Evolutionary conservation across 345 rosid genomes (phyloP), one percentile per base, ranked within the genome.

Genomic region (Boechera divaricarpa): DNA sequence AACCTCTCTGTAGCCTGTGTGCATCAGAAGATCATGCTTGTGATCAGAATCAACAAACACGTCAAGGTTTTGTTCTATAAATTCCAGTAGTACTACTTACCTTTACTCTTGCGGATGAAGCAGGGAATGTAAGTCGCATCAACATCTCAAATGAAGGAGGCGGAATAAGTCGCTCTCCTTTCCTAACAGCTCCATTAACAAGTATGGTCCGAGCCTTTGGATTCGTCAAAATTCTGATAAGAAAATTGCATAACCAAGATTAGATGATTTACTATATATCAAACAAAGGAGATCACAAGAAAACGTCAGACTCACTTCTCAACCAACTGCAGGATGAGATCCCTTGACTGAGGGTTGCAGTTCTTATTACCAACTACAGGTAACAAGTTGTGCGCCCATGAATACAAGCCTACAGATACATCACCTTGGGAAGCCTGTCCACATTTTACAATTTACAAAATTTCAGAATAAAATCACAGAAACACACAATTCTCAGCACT

Each of bases 1-100:
- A 91, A 86, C 82, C 96, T 86, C 85, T 91, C 97, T 55, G 90
- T 91, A 56, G 94, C 94, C 97, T 91, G 82, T 69, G 72, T 29
- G 44, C 49, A 69, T 18, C 62, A 44, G 47, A 29, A 65, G 60
- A 64, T 56, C 53, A 74, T 21, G 52, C 36, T 73, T 38, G n/a
- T 52, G 31, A 53, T 42, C 42, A 52, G 35, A 35, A 61, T 61
- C 56, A 10, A 21, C 12, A 55, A 16, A 18, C 16, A 2, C 29
- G 65, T 57, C 66, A 66, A 36, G 57, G 11, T 48, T 54, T 12
- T 35, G n/a, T 11, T 63, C 57, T 15, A 53, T 41, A 79, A 61
- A 57, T 62, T 61, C 56, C 57, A 63, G 4, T 12, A 45, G 45
- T 44, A 44, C 49, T 44, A 44, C 49, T 44, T 13, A 44, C 49